Conservation (phyloP, 1,284 basidiomycete species). For the Grifola frondosa region DNA sequence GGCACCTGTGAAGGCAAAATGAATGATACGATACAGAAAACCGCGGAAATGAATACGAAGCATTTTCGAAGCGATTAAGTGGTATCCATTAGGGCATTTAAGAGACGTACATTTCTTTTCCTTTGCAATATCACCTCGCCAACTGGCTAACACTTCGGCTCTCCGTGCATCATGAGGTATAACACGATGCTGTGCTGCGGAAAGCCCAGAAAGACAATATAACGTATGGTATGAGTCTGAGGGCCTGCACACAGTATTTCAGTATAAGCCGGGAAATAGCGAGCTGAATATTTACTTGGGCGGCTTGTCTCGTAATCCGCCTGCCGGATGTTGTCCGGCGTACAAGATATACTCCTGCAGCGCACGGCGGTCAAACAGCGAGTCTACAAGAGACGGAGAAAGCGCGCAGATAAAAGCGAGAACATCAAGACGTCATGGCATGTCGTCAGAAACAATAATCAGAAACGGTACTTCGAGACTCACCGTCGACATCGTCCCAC, state of each 20-base stretch:
- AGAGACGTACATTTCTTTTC: neutral
- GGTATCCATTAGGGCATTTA: too few species aligned
- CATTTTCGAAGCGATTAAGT: too few species aligned
- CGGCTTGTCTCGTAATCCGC: conserved; percentile 93
- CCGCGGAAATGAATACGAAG: too few species aligned
- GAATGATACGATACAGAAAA: too few species aligned
- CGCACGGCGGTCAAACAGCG: conserved; percentile 59
- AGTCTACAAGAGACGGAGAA: conserved; percentile 40
- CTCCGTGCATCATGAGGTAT: conserved; percentile 47
- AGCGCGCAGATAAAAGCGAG: neutral
- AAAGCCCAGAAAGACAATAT: conserved; percentile 89
- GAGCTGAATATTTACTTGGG: conserved; percentile 64
- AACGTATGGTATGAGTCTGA: conserved; percentile 91
- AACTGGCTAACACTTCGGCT: too few species aligned
- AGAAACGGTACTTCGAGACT: conserved; percentile 18
- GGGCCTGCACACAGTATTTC: conserved; percentile 39
- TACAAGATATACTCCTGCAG: conserved; percentile 88
- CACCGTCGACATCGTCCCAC: conserved; percentile 71
- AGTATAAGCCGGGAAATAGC: conserved; percentile 8
- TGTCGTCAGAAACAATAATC: neutral
- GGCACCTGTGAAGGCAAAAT: too few species aligned
- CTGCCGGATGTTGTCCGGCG: conserved; percentile 81
- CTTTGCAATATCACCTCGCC: neutral
- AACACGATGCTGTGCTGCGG: conserved; percentile 81
- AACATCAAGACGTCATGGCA: neutral